Percentiles rank a stretch among this genome's conserved stretches.
These are phyloP conservation scores for Rusavskia elegans DNA, from an alignment of 495 filamentous ascomycete species.

Conservation along the genomic window DNA sequence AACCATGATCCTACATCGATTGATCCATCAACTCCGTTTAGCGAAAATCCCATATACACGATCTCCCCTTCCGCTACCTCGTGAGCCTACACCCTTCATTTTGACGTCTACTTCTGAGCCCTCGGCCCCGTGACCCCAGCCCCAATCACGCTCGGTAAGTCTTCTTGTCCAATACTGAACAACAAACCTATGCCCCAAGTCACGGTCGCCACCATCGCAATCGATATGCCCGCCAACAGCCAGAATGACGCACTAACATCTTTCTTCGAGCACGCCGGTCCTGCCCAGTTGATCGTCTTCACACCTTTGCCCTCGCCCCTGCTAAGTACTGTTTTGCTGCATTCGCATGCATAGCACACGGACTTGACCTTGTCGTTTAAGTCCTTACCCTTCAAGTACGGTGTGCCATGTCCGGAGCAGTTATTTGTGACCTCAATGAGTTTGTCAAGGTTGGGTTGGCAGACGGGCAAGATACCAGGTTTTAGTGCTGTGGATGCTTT, in stretches of 20 bases:
- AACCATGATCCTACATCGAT: no score
- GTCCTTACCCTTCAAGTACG: conserved; percentile 41
- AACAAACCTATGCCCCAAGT: conserved; percentile 57
- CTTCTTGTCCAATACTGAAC: conserved; percentile 60
- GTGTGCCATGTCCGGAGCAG: conserved; percentile 64
- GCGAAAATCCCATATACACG: neutral
- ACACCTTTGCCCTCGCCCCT: conserved; percentile 27
- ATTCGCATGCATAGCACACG: conserved; percentile 64
- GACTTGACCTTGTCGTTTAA: conserved; percentile 12
- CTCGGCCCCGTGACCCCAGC: conserved; percentile 60
- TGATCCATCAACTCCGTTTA: no score
- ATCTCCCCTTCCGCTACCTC: neutral
- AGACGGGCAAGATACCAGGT: conserved; percentile 33
- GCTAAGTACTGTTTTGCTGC: conserved; percentile 32
- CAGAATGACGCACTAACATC: conserved; percentile 81
- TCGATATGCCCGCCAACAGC: conserved; percentile 54
- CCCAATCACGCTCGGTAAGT: conserved; percentile 72
- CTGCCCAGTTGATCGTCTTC: conserved; percentile 56
- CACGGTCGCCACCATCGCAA: conserved; percentile 44
- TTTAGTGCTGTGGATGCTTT: conserved; percentile 9
- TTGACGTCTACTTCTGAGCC: conserved; percentile 15
- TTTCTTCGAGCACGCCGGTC: conserved; percentile 77
- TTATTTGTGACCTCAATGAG: conserved; percentile 48
- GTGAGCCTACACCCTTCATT: neutral
- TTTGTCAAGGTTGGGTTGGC: conserved; percentile 43